Conservation (phyloP, 768 basidiomycete species). For the Lactarius quietus region DNA sequence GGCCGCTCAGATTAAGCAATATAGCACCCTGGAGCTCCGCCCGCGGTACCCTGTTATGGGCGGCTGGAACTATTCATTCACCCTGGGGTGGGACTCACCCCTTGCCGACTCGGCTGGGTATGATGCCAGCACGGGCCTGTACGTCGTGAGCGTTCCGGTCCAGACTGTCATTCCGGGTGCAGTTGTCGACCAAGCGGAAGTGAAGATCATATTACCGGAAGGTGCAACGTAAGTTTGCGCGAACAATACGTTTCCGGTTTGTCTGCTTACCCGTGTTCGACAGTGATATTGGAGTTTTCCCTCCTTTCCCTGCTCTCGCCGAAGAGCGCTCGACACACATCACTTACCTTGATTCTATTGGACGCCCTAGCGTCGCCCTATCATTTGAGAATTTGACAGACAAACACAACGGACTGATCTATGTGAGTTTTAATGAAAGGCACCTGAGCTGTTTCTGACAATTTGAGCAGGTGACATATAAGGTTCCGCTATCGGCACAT, state of each 20-base stretch:
- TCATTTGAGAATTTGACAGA: conserved; percentile 72
- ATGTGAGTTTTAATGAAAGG: conserved; percentile 52
- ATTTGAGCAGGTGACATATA: conserved; percentile 75
- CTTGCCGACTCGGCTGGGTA: conserved; percentile 68
- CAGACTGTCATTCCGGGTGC: conserved; percentile 78
- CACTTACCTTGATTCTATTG: conserved; percentile 89
- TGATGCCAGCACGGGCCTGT: conserved; percentile 57
- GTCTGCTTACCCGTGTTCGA: conserved; percentile 19
- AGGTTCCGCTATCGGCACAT: conserved; percentile 74
- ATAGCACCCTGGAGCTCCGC: conserved; percentile 72
- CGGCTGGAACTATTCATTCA: conserved; percentile 97
- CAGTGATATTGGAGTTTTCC: conserved; percentile 72
- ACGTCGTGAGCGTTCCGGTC: conserved; percentile 80
- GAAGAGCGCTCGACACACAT: conserved; percentile 62
- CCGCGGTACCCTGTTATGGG: conserved; percentile 93
- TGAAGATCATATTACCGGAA: conserved; percentile 85
- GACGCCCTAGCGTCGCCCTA: conserved; percentile 76
- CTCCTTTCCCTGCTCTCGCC: conserved; percentile 73
- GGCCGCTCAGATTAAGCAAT: conserved; percentile 47
- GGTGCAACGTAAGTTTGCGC: conserved; percentile 80
- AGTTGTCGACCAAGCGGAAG: conserved; percentile 73
- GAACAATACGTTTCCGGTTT: conserved; percentile 1
- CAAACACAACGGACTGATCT: conserved; percentile 74
- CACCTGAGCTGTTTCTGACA: conserved; percentile 5
- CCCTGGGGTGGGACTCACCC: conserved; percentile 90